Evolutionary conservation across 73 alveolate genomes (phyloP), one percentile per base, ranked within the genome.

Genomic region (Tetrahymena borealis): DNA sequence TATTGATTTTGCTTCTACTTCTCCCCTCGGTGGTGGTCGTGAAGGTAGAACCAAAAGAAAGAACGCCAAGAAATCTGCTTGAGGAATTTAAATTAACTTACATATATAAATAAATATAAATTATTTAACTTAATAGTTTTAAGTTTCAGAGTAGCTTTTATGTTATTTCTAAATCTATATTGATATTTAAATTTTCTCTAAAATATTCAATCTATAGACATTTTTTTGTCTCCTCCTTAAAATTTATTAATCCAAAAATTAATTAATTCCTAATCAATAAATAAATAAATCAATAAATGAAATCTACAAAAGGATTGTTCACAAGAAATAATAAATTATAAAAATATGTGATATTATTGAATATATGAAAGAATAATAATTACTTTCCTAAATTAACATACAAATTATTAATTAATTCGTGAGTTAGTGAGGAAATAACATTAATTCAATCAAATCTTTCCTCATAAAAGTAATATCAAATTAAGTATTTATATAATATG

Each of bases 1-100:
- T 96, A 97, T 98, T 93, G 99, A 97, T 94, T 95, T 96, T 92
- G 98, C 99, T 92, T 95, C 97, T 94, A 94, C 97, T 77, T 96
- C 98, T 38, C 97, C 97, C 94, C 90, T 95, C 93, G 96, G 97
- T 94, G 95, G 97, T 90, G 99, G 98, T 13, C 93, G 96, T 91
- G 91, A 91, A 85, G 99, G 99, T 42, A 95, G 99, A 95, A 96
- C 96, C 94, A 97, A 97, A 98, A 96, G 96, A 91, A 96, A 96
- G 97, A 97, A 96, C 94, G 93, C 98, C 91, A 94, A 91, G 40
- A 96, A 92, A 92, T 94, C 93, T 60, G 85, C 85, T 60, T 60
- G 85, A 60, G 85, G 85, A 60, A 60, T 35, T 35, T 60, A 60
- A 60, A 24, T 24, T 60, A 24, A 60, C 85, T 60, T 60, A 60